Conservation (phyloP, 345 rosid species). For the Psidium friedrichsthalianum region DNA sequence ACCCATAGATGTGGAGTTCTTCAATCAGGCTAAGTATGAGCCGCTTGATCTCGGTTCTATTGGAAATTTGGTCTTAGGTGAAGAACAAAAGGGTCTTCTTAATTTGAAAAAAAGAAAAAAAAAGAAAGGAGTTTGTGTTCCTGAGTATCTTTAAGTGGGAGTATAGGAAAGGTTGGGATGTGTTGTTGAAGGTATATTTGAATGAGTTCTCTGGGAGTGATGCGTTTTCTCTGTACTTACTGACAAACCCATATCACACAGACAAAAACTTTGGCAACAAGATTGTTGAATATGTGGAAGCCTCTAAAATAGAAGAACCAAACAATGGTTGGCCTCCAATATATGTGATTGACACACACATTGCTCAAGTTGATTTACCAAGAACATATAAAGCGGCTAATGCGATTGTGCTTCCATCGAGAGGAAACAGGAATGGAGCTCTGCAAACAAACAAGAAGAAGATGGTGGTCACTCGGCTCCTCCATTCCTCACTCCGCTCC, state of each 20-base stretch:
- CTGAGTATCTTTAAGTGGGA: slow-evolving; percentile 90
- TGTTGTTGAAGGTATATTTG: slow-evolving; percentile 59
- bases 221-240: slow-evolving; percentile 44
- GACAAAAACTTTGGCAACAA: neutral
- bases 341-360: slow-evolving; percentile 50
- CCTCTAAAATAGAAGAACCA: slow-evolving; percentile 24
- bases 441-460: no score
- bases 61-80: slow-evolving; percentile 45
- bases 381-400: slow-evolving; percentile 59
- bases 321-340: slow-evolving; percentile 38
- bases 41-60: slow-evolving; percentile 29
- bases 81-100: neutral
- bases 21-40: slow-evolving; percentile 44
- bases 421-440: no score
- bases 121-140: slow-evolving; percentile 57
- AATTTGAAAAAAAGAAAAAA: neutral
- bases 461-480: no score
- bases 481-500: no score
- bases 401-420: slow-evolving; percentile 71
- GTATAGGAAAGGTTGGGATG: slow-evolving; percentile 88
- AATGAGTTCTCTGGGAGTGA: slow-evolving; percentile 48
- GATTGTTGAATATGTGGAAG: neutral
- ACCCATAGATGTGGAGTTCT: slow-evolving; percentile 64
- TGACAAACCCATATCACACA: slow-evolving; percentile 74
- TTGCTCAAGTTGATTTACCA: slow-evolving; percentile 68